phyloP scores from a whole-genome alignment of 2,329 filamentous ascomycete genomes.

The Karstenula rhodostoma region DNA sequence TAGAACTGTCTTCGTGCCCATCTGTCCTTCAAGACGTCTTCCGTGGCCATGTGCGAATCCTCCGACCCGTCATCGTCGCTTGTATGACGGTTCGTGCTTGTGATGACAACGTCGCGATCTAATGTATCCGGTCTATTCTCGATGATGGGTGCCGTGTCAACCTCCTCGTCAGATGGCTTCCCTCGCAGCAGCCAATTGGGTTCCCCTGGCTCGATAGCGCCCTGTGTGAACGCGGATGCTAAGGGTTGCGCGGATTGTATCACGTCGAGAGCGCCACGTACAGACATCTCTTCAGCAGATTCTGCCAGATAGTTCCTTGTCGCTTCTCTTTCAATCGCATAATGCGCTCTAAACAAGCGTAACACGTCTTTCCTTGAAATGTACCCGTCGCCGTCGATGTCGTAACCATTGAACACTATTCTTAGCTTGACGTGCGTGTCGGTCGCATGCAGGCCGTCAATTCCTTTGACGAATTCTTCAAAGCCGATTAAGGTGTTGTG shows the following conservation, averaged over 20 bases:
- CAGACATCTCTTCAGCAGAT: constrained; percentile 78
- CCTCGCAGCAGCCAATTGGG: constrained; percentile 28
- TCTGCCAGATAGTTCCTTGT: constrained; percentile 81
- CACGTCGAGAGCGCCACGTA: constrained; percentile 55
- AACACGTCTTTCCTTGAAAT: constrained; percentile 88
- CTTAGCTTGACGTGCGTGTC: constrained; percentile 57
- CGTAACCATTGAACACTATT: constrained; percentile 85
- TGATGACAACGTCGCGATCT: constrained; percentile 28
- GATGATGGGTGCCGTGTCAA: constrained; percentile 26
- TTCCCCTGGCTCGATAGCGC: constrained; percentile 40
- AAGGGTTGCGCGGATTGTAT: constrained; percentile 56
- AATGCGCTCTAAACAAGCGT: constrained; percentile 91
- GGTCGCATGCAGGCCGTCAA: constrained; percentile 67
- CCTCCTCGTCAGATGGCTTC: constrained; percentile 45
- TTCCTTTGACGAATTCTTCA: constrained; percentile 84
- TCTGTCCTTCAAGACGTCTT: constrained; percentile 62
- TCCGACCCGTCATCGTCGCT: neutral
- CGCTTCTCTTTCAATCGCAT: constrained; percentile 87
- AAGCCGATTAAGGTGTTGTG: constrained; percentile 90
- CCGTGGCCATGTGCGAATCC: neutral
- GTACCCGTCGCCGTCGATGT: constrained; percentile 86
- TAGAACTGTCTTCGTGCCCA: constrained; percentile 84
- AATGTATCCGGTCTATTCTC: constrained; percentile 14
- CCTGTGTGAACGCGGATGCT: constrained; percentile 54
- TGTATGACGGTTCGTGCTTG: constrained; percentile 16